Base-by-base conservation (phyloP, 2,329 filamentous ascomycete species). In the Epichloe elymi region DNA sequence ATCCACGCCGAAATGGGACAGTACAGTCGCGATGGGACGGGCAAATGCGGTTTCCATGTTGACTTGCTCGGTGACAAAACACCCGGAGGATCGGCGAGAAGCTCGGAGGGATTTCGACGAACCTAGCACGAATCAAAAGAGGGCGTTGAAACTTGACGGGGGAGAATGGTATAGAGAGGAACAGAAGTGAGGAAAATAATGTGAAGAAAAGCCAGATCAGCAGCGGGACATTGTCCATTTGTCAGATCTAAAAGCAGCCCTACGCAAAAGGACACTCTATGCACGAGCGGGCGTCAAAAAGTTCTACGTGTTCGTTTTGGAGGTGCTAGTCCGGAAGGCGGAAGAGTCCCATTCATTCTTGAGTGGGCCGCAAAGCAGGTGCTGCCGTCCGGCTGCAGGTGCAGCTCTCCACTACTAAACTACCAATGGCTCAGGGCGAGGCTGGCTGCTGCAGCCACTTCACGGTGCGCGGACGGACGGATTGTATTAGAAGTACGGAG, bases 11-110 rank as follows among this genome's bases (percentile, higher is more conserved):
- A 85, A 81, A 59, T 71, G 67, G 62, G 71, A 68, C 61, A 86
- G 71, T 59, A 85, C 78, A 65, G 79, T 70, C 61, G 74, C 67
- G 63, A 73, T 74, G 57, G 79, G 69, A 61, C 72, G 74, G 57
- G 77, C 71, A 61, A 79, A 85, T 57, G 82, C 80, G 70, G 72
- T 75, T 58, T 84, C 79, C 81, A 85, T 85, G 56, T 57, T 60
- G 58, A 48, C 50, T 26, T 46, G 45, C 39, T 40, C 40, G 56
- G 44, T 46, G 42, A 48, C 41, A 47, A 53, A 49, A 51, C 51
- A 53, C 49, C 46, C 48, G 49, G 20, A n/a, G 30, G 33, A 14
- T 48, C 36, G 51, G 51, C 43, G 41, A 41, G 10, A 30, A 35
- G 20, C 19, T 35, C 36, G 10, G 19, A 20, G 23, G 19, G 12